phyloP scores from a whole-genome alignment of 345 rosid genomes.

The Moricandia moricandioides region DNA sequence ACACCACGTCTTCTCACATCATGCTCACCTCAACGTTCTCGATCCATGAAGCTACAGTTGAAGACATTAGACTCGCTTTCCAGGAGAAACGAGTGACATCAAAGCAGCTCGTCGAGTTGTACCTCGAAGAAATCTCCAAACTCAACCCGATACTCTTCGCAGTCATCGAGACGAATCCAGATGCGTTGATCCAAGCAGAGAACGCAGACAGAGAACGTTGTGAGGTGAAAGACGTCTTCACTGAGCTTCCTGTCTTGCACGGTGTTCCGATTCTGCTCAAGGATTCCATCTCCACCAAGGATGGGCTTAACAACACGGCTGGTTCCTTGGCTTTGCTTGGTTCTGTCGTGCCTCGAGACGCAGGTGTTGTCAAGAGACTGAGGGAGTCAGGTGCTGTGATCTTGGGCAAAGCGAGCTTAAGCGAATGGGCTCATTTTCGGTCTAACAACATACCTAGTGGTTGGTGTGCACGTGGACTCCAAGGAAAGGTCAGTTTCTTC shows the following conservation, averaged over 20 bases:
- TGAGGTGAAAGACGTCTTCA: neutral
- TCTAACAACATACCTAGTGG: conserved; percentile 32
- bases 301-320: conserved; percentile 67
- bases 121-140: conserved; percentile 42
- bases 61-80: conserved; percentile 40
- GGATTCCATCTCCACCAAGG: conserved; percentile 64
- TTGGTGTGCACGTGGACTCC: conserved; percentile 56
- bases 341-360: conserved; percentile 58
- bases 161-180: conserved; percentile 71
- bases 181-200: conserved; percentile 54
- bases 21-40: conserved; percentile 26
- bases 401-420: conserved; percentile 74
- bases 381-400: conserved; percentile 63
- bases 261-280: conserved; percentile 70
- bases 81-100: conserved; percentile 41
- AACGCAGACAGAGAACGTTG: conserved; percentile 58
- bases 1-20: neutral
- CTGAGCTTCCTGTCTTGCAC: conserved; percentile 39
- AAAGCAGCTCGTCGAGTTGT: conserved; percentile 54
- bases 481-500: conserved; percentile 53
- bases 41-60: neutral
- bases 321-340: conserved; percentile 67
- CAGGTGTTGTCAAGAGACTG: conserved; percentile 58
- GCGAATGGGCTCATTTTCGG: conserved; percentile 60
- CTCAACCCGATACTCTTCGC: conserved; percentile 55